A percentile compares a stretch with the other conserved stretches of the same genome.
Conservation (phyloP, 495 filamentous ascomycete species). For the Trichoderma orchidacearum region DNA sequence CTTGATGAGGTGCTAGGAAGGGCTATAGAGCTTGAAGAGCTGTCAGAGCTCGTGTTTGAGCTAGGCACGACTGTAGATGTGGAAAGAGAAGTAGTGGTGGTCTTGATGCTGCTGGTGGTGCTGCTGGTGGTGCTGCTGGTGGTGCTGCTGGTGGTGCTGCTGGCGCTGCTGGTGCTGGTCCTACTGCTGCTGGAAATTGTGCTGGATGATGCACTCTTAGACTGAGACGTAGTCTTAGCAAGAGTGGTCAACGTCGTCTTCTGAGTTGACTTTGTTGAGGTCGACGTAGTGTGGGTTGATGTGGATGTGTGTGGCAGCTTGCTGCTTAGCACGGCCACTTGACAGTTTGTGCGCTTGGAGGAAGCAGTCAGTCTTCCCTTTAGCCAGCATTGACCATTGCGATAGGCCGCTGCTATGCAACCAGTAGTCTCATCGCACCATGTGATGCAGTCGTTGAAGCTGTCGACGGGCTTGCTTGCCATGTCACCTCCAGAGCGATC, state of each 20-base stretch:
- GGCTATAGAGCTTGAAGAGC: not conserved
- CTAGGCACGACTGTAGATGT: too few species aligned
- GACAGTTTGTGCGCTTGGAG: not conserved
- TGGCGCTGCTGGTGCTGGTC: too few species aligned
- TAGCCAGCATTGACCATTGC: not conserved
- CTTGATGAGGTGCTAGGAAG: not conserved
- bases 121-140: too few species aligned
- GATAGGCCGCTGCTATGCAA: not conserved
- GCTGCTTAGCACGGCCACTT: not conserved
- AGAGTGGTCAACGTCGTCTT: not conserved
- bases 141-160: too few species aligned
- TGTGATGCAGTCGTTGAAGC: not conserved
- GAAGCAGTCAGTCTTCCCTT: not conserved
- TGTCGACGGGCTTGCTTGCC: not conserved
- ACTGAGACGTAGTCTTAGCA: not conserved
- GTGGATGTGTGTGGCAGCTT: not conserved
- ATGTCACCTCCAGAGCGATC: not conserved
- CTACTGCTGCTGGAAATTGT: not conserved
- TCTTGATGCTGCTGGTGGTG: too few species aligned
- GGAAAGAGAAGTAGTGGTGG: too few species aligned
- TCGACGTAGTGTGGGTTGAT: not conserved
- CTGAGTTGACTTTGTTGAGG: not conserved
- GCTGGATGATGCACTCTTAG: not conserved
- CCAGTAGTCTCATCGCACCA: not conserved
- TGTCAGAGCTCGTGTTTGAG: not conserved